Evolutionary conservation across 148 eudicot species (phyloP).

Genomic region (Rhododendron vialii): DNA sequence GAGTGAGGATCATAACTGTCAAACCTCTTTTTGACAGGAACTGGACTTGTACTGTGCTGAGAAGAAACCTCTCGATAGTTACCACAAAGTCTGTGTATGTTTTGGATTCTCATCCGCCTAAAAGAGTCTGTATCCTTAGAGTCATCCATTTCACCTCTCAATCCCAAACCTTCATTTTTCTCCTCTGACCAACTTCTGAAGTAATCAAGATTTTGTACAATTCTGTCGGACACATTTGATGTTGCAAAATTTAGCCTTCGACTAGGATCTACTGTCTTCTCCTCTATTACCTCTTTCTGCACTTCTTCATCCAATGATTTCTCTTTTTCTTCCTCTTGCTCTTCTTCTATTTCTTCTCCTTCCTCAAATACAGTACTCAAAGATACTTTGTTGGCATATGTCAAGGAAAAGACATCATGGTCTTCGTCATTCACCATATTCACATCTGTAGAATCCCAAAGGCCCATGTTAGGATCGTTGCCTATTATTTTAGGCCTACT

Average conservation of each 20-base stretch:
- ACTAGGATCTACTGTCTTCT: conserved; percentile 40
- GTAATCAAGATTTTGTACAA: conserved; percentile 8
- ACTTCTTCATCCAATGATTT: conserved; percentile 57
- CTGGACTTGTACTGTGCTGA: conserved; percentile 31
- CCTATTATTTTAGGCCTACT: conserved; percentile 12
- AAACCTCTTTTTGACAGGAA: conserved; percentile 20
- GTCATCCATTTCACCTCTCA: conserved; percentile 8
- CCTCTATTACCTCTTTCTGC: conserved; percentile 87
- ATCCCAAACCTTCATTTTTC: neutral
- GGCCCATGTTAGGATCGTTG: conserved; percentile 4
- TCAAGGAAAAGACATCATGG: conserved; percentile 20
- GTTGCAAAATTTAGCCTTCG: conserved; percentile 1
- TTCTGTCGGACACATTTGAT: neutral
- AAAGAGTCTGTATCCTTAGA: conserved; percentile 30
- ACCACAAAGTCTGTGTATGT: conserved; percentile 85
- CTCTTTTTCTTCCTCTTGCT: conserved; percentile 32
- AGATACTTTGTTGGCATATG: conserved; percentile 29
- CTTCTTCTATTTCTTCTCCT: conserved; percentile 57
- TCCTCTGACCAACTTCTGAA: conserved; percentile 12
- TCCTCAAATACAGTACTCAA: conserved; percentile 95
- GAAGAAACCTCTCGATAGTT: conserved; percentile 73
- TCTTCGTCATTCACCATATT: conserved; percentile 9
- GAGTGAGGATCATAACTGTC: conserved; percentile 20
- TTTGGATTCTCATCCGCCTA: conserved; percentile 62
- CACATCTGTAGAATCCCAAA: conserved; percentile 8